Evolutionary conservation across 306 rosid species (phyloP), one percentile per base, ranked within the genome.

Genomic region (Argentina anserina): DNA sequence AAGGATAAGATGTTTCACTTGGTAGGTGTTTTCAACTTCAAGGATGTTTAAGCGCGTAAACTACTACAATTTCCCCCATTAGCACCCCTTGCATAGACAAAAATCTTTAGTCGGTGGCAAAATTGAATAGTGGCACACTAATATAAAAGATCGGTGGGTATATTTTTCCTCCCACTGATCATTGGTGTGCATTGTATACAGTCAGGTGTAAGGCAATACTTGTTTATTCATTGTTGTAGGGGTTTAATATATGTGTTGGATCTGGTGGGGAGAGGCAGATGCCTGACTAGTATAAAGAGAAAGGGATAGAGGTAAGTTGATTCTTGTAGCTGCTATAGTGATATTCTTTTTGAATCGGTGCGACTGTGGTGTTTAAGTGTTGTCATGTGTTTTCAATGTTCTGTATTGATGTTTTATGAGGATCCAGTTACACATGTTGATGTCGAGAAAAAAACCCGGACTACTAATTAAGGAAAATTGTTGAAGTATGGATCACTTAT

Each of bases 241-340:
- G 98, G n/a, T 91, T 94, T 75, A 92, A 94, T 75, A 91, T 97
- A 56, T 94, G 97, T 81, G 96, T 94, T 86, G 98, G 97, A 83
- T 81, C 96, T 20, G 98, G 97, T 70, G 98, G 98, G 43, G 97
- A 94, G 76, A 89, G 96, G 75, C 98, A 91, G 65, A 86, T 97
- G 43, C 92, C 96, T 2, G 97, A 88, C 46, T 94, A 96, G 98
- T 94, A 94, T 77, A 75, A 85, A 68, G 95, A 89, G 74, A 91
- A 90, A 73, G 95, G 98, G 62, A 87, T 89, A 64, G 97, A 93
- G 96, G 98, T 90, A 80, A 71, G n/a, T 33, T 69, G 15, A 46
- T 42, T 1, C 26, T 3, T 14, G 31, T 6, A 33, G 34, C 6
- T 11, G 76, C 52, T n/a, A 45, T 20, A 18, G 20, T 33, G 0